Evolutionary conservation across 768 basidiomycete genomes (phyloP), one percentile per base, ranked within the genome.

Genomic region (Suillus clintonianus): DNA sequence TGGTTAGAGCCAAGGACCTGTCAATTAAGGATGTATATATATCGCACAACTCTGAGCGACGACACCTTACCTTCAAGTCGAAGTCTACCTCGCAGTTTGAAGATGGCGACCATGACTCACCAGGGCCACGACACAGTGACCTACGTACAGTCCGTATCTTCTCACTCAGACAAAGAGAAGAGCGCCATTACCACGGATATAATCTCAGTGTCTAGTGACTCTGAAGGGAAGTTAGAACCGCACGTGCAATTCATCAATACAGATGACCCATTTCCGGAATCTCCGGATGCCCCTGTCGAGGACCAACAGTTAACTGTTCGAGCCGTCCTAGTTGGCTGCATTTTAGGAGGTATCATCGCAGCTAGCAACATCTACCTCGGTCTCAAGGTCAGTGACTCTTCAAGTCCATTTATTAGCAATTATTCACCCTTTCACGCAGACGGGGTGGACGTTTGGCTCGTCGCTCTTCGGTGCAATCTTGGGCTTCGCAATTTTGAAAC

Each of bases 351-450:
- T 51, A 68, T 86, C 76, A 84, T 87, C 36, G 83, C 83, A 53
- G 84, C 85, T 22, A 85, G 84, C 56, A 86, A 86, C 73, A 85
- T 89, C 64, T 88, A 88, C 69, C 82, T 89, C 22, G 86, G 87
- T 61, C 73, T 89, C 61, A 88, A 88, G 74, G 59, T 60, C 27
- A 42, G 47, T 37, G 14, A 17, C 10, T n/a, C 32, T 10, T 42
- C 19, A 6, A 24, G 13, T 45, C 8, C 48, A n/a, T n/a, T 11
- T 5, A 60, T n/a, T 22, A 32, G 24, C 1, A 32, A 15, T 5
- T 45, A 34, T 50, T 30, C 34, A 42, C 22, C 36, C 19, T 50
- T 45, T 41, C 17, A 45, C 17, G 17, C 47, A 61, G 60, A 87
- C 86, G 13, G 87, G 87, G 37, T 86, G 86, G 69, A 87, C 86